A percentile compares a stretch with the other conserved stretches of the same genome.
Evolutionary conservation across 805 yeast species (phyloP).

Genomic region (Kodamaea lidongshanica): DNA sequence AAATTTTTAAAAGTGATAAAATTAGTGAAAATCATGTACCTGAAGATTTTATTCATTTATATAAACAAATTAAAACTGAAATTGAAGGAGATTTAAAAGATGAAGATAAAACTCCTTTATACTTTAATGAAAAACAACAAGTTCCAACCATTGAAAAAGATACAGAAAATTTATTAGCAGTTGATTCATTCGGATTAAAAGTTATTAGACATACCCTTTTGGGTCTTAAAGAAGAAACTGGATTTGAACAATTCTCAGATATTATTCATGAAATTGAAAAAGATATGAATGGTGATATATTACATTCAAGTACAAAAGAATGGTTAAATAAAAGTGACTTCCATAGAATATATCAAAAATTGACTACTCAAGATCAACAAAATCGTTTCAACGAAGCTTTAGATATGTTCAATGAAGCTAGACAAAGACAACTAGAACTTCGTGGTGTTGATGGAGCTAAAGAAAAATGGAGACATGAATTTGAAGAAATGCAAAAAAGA

Average conservation of each 20-base stretch:
- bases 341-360: conserved; percentile 54
- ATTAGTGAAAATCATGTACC: conserved; percentile 30
- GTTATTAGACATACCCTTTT: conserved; percentile 70
- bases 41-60: conserved; percentile 25
- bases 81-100: conserved; percentile 6
- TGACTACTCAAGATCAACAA: conserved; percentile 41
- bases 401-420: conserved; percentile 62
- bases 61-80: conserved; percentile 18
- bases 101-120: conserved; percentile 14
- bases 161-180: conserved; percentile 52
- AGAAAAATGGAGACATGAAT: conserved; percentile 82
- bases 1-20: conserved; percentile 19
- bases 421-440: conserved; percentile 73
- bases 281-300: conserved; percentile 21
- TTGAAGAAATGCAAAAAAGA: conserved; percentile 56
- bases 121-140: conserved; percentile 25
- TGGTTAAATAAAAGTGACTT: conserved; percentile 48
- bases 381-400: conserved; percentile 56
- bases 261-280: conserved; percentile 24
- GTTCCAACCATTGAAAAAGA: conserved; percentile 48
- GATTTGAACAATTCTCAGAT: conserved; percentile 16
- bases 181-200: conserved; percentile 71
- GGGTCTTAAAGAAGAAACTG: conserved; percentile 29
- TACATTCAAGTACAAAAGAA: conserved; percentile 17
- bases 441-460: conserved; percentile 80